Conservation (phyloP, 2,329 filamentous ascomycete genomes). For the Fusarium guadeloupense region DNA sequence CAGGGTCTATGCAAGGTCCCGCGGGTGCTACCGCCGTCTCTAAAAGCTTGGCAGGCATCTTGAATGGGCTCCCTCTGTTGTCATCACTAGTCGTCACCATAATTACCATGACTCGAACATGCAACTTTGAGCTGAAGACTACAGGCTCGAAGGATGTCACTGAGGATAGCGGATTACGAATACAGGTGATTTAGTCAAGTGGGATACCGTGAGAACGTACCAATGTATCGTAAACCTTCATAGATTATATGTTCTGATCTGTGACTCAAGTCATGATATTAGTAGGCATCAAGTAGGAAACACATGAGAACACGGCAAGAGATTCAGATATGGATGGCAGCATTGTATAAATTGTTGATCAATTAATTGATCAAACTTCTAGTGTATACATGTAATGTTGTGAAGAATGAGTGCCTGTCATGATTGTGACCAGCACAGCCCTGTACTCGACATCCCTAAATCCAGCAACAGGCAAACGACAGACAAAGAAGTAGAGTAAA, state of each 20-base stretch:
- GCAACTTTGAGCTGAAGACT: not conserved
- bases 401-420: constrained; percentile 38
- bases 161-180: no score
- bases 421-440: constrained; percentile 48
- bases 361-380: constrained; percentile 30
- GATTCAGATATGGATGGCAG: constrained; percentile 26
- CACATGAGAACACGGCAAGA: not conserved
- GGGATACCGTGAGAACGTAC: no score
- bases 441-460: constrained; percentile 41
- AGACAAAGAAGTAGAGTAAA: constrained; percentile 49
- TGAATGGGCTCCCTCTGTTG: constrained; percentile 6
- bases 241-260: no score
- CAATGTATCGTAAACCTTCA: no score
- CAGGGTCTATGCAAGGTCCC: constrained; percentile 16
- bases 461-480: constrained; percentile 45
- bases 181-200: no score
- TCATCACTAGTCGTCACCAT: not conserved
- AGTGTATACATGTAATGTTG: constrained; percentile 41
- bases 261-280: not conserved
- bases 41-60: constrained; percentile 10
- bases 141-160: not conserved
- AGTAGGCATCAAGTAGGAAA: not conserved
- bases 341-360: constrained; percentile 42
- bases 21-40: constrained; percentile 7
- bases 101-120: constrained; percentile 13